phyloP scores from a whole-genome alignment of 2,329 filamentous ascomycete species.

The Alternaria sp. region DNA sequence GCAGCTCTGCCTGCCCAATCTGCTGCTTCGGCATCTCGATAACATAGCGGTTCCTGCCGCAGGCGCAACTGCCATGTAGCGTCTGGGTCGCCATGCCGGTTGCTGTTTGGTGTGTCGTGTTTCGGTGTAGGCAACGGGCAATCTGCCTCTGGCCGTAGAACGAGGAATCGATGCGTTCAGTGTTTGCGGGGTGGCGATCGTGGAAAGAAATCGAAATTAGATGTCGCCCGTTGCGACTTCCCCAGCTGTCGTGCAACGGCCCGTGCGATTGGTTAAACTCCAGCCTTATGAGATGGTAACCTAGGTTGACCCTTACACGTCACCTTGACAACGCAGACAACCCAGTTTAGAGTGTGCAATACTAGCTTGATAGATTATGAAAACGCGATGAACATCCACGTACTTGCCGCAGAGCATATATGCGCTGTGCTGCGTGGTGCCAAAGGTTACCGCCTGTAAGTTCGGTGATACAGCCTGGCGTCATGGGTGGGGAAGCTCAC shows the following conservation, averaged over 20 bases:
- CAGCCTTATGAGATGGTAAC: slow-evolving; percentile 12
- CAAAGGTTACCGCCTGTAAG: background rate
- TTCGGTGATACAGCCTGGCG: slow-evolving; percentile 9
- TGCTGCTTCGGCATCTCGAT: slow-evolving; percentile 72
- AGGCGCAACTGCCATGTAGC: slow-evolving; percentile 81
- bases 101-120: background rate
- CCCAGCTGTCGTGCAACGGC: slow-evolving; percentile 12
- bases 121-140: background rate
- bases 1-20: slow-evolving; percentile 68
- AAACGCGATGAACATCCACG: background rate
- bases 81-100: slow-evolving; percentile 53
- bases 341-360: background rate
- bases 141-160: background rate
- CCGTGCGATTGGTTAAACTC: slow-evolving; percentile 19
- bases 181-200: slow-evolving; percentile 15
- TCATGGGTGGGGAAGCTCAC: slow-evolving; percentile 19
- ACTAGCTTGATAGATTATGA: background rate
- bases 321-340: slow-evolving; percentile 5
- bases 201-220: slow-evolving; percentile 19
- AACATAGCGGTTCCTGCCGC: slow-evolving; percentile 84
- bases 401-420: background rate
- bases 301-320: slow-evolving; percentile 5
- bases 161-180: slow-evolving; percentile 14
- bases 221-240: slow-evolving; percentile 13
- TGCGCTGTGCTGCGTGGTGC: background rate